A percentile compares a stretch with the other conserved stretches of the same genome.
phyloP scores from a whole-genome alignment of 352 stramenopile genomes.

The Phytophthora hybrid region DNA sequence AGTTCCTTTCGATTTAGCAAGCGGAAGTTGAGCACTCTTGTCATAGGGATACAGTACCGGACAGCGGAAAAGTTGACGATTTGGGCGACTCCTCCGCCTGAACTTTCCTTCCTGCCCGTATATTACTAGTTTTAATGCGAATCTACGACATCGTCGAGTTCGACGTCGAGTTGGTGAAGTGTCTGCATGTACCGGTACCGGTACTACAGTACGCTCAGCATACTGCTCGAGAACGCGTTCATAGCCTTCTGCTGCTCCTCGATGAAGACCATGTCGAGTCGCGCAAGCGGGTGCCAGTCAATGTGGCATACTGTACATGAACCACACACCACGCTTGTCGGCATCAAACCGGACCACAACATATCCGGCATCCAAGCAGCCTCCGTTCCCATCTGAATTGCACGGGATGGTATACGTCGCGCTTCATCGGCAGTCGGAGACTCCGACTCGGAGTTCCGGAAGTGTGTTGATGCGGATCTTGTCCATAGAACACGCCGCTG shows the following conservation, averaged over 20 bases:
- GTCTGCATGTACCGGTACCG: not conserved
- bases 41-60: not conserved
- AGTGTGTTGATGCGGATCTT: conserved; percentile 13
- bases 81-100: not conserved
- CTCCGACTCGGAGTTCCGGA: not conserved
- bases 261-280: conserved; percentile 36
- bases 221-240: conserved; percentile 17
- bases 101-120: not conserved
- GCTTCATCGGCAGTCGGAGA: conserved; percentile 33
- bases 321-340: conserved; percentile 44
- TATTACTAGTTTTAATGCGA: not conserved
- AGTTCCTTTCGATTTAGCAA: not conserved
- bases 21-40: not conserved
- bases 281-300: conserved; percentile 37
- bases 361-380: conserved; percentile 29
- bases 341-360: conserved; percentile 42
- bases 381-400: conserved; percentile 13
- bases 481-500: conserved; percentile 17
- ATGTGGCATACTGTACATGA: conserved; percentile 48
- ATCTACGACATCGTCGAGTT: not conserved
- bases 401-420: conserved; percentile 40
- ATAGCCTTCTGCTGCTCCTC: conserved; percentile 24
- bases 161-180: not conserved
- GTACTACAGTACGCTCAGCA: conserved; percentile 15
- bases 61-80: not conserved